Conservation (phyloP, 345 rosid genomes). For the Excoecaria cochinchinensis region DNA sequence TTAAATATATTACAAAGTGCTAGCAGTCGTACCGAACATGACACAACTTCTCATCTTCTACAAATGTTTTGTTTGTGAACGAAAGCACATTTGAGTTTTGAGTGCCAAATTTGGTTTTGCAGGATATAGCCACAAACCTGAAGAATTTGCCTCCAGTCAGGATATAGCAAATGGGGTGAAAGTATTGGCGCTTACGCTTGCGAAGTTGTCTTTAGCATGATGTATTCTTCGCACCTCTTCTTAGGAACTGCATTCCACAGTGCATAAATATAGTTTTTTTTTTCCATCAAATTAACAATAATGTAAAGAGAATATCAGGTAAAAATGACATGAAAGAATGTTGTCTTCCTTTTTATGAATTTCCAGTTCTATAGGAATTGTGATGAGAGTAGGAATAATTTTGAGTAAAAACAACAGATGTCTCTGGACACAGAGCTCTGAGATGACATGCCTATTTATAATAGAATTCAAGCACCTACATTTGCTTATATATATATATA, state of each 20-base stretch:
- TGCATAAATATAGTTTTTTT: no score
- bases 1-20: neutral
- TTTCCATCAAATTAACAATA: no score
- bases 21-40: neutral
- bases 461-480: no score
- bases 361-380: no score
- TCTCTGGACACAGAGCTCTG: no score
- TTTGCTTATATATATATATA: no score
- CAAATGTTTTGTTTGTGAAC: neutral
- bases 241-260: neutral
- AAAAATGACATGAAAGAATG: no score
- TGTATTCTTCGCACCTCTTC: neutral
- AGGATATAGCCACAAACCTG: slow-evolving; percentile 97
- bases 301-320: no score
- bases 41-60: neutral
- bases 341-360: no score
- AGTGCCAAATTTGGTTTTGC: slow-evolving; percentile 26
- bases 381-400: no score
- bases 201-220: slow-evolving; percentile 60
- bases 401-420: no score
- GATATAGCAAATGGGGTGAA: slow-evolving; percentile 81
- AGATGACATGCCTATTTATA: no score
- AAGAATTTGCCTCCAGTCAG: slow-evolving; percentile 64
- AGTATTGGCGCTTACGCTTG: slow-evolving; percentile 70
- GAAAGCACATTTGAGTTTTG: neutral